Evolutionary conservation across 2,329 filamentous ascomycete genomes (phyloP), one percentile per base, ranked within the genome.

Genomic region (Daldinia sp.): DNA sequence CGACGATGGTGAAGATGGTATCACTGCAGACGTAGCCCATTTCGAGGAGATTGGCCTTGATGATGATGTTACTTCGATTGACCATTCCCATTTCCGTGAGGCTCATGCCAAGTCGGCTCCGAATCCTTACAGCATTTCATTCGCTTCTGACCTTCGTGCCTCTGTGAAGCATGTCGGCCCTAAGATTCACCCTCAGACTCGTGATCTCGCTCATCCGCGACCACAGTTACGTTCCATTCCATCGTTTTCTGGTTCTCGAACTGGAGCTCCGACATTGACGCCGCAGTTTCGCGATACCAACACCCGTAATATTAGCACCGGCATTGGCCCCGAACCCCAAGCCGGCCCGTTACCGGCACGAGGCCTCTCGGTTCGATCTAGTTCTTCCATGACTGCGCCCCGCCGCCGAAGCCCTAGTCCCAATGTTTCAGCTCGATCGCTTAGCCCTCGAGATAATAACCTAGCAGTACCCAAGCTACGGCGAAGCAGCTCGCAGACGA

Each of bases 1-100:
- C 59, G 83, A 89, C 75, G 91, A 93, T 75, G 92, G 92, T 74
- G 92, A 93, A 74, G 89, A 90, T 76, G 88, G 86, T 73, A 86
- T 89, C 57, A 83, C 92, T 51, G 86, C 89, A 59, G 93, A 97
- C 77, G 88, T 91, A 65, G 90, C 89, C 71, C 90, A 98, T 79
- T 98, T 98, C 75, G 95, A 98, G 79, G 95, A 98, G 72, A 97
- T 98, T 78, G 93, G 92, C 12, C 88, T 98, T 33, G 91, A 94
- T 67, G 90, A 92, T 74, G 90, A 94, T 69, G 84, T 85, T 41
- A 72, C 77, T 58, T 74, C 79, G 15, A 64, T 75, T 35, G 77
- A 79, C 55, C 72, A 77, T 23, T 75, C 78, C 23, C 76, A 79
- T 51, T 75, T 79, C 30, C 77, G 79, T 53, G 74, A 79, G 53